Conservation (phyloP, 139 green algal species). For the Chlorella sp. region DNA sequence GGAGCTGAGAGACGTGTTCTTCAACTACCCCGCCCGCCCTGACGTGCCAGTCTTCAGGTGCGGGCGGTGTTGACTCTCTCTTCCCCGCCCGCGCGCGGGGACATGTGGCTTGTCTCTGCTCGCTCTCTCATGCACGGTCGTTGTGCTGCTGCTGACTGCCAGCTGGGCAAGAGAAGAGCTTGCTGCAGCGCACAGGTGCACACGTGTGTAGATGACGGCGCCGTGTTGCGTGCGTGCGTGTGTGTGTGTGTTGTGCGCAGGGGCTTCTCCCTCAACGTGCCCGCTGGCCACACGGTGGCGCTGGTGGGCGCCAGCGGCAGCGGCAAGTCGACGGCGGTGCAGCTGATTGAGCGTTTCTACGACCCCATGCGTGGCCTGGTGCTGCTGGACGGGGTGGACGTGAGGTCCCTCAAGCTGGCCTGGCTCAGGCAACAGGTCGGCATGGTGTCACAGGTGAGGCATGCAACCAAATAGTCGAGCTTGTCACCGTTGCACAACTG, state of each 20-base stretch:
- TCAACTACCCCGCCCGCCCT: constrained; percentile 72
- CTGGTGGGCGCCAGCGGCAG: constrained; percentile 82
- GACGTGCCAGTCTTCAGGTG: constrained; percentile 29
- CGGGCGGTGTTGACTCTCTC: no score
- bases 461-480: background rate
- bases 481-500: no score
- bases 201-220: no score
- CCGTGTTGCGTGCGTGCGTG: no score
- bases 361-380: constrained; percentile 50
- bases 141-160: no score
- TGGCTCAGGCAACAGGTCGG: constrained; percentile 65
- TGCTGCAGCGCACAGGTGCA: no score
- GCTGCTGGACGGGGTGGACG: constrained; percentile 72
- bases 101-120: no score
- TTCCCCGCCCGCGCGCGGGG: no score
- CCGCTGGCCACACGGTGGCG: constrained; percentile 76
- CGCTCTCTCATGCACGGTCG: no score
- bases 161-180: no score
- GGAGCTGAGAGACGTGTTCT: constrained; percentile 57
- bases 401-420: constrained; percentile 59
- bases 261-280: constrained; percentile 25
- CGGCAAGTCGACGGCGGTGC: constrained; percentile 79
- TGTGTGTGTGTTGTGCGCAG: no score
- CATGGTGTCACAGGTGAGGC: constrained; percentile 58
- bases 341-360: constrained; percentile 85